Conservation (phyloP, 2,329 filamentous ascomycete species). For the Apiospora sp. region DNA sequence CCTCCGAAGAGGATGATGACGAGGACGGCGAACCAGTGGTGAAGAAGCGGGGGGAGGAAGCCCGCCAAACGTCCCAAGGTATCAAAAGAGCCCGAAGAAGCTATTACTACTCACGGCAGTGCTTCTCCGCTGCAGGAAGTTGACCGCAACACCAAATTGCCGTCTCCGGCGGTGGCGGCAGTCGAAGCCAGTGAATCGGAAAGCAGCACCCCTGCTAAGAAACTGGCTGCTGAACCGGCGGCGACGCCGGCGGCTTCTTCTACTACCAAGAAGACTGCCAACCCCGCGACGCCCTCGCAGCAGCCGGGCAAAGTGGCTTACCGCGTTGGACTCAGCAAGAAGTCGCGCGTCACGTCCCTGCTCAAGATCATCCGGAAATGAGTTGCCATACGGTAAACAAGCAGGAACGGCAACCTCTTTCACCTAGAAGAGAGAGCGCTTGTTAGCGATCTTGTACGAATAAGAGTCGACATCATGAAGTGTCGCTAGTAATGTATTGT, state of each 20-base stretch:
- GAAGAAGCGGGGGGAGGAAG: slow-evolving; percentile 15
- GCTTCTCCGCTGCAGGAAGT: slow-evolving; percentile 34
- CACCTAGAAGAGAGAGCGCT: neutral
- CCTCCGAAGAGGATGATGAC: slow-evolving; percentile 23
- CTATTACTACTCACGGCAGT: neutral
- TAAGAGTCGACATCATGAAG: neutral
- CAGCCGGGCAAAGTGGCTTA: slow-evolving; percentile 48
- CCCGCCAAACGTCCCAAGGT: neutral
- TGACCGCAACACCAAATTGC: slow-evolving; percentile 31
- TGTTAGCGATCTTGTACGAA: neutral
- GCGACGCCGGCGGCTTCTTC: slow-evolving; percentile 26
- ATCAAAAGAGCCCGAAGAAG: neutral
- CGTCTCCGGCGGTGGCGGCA: slow-evolving; percentile 29
- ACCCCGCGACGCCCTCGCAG: slow-evolving; percentile 30
- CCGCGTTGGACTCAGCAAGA: slow-evolving; percentile 57
- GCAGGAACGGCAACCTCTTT: too few relatives aligned
- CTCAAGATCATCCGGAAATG: slow-evolving; percentile 43
- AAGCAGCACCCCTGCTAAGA: slow-evolving; percentile 21
- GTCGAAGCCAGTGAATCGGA: neutral
- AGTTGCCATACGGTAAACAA: neutral
- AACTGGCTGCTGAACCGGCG: slow-evolving; percentile 23
- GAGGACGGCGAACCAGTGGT: neutral
- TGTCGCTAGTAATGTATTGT: too few relatives aligned
- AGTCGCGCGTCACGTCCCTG: slow-evolving; percentile 55
- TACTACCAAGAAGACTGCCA: slow-evolving; percentile 25